Base-by-base conservation (phyloP, 139 green algal genomes). In the Monoraphidium neglectum region DNA sequence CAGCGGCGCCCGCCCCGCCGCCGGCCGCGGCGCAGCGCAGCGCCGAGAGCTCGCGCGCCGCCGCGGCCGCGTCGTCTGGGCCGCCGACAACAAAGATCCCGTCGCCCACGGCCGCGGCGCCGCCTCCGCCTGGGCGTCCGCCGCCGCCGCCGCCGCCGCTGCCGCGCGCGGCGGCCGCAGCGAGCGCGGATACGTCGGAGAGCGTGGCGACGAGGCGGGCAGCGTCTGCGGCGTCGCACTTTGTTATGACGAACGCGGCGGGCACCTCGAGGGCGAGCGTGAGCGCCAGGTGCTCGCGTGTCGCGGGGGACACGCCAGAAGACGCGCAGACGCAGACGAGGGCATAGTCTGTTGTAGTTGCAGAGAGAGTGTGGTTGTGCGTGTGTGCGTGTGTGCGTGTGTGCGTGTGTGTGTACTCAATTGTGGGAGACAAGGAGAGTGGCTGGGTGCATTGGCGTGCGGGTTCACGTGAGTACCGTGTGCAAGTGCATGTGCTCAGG, bases 261-360 rank as follows among this genome's bases (percentile, higher is more conserved):
- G 93, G 93, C 24, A 96, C 57, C 46, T 92, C 86, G 43, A 97
- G 86, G 0, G 90, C 90, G n/a, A 95, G 49, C 1, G 89, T 88
- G 10, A 92, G 84, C 32, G 92, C 88, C 62, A 96, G 73, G 77
- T 95, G 92, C 84, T 97, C 89, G 2, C 80, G 56, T 0, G 71
- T 88, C 28, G 89, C 83, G 53, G 76, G 72, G 1, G 40, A 64
- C 43, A 78, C 47, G 60, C 82, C 77, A 90, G 65, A 70, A 26
- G 49, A 46, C 12, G 69, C 77, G 69, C 56, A 43, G 12, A 96
- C 82, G 65, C 85, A 92, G 57, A 97, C 83, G 82, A 97, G 74
- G n/a, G 83, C 73, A 47, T 90, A 94, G 78, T 97, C 90, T 26
- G 72, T 28, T 30, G 37, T 15, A 87, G 88, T 65, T 87, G 61